Base-by-base conservation (phyloP, 345 rosid species). In the Salix koriyanagi region DNA sequence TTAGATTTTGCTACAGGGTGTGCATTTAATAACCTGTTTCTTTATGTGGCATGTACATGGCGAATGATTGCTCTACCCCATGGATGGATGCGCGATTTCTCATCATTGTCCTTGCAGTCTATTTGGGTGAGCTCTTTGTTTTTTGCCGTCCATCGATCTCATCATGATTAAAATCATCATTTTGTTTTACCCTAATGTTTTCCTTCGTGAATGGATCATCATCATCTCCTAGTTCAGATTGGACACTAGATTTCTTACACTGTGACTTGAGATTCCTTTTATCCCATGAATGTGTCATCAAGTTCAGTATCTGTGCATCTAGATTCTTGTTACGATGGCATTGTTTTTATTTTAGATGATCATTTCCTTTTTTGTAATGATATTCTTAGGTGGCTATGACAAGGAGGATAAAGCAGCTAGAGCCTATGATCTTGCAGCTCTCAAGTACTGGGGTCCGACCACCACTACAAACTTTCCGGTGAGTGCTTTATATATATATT, bases 401-500 rank as follows among this genome's bases (percentile, higher is more conserved):
- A 92, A 88, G 75, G 98, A 94, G 80, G 97, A 94, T 36, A 94
- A 89, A 80, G 97, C 98, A 70, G 97, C 98, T 11, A 84, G 97
- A 85, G 97, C 98, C 79, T 94, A 94, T 41, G 98, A 94, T 79
- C 95, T 94, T 64, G 98, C 98, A 23, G 98, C 97, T 81, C 97
- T 94, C 77, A 94, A 94, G 86, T 94, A 92, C 83, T 94, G 98
- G 97, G 98, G 97, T 85, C 92, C 94, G 65, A 86, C 92, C 72
- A 92, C 98, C 1, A 92, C 97, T 16, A 94, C 96, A 14, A 94
- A 94, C 78, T 94, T 92, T 82, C 94, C 94, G 74, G 98, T 90
- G 79, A 76, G 37, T 69, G 8, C 23, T 56, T 4, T 58, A 3
- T 23, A 18, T 58, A n/a, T 34, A 34, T 34, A 14, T 52, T 19